Evolutionary conservation across 2,329 filamentous ascomycete genomes (phyloP), one percentile per base, ranked within the genome.

Genomic region (Alternaria novae-zelandiae): DNA sequence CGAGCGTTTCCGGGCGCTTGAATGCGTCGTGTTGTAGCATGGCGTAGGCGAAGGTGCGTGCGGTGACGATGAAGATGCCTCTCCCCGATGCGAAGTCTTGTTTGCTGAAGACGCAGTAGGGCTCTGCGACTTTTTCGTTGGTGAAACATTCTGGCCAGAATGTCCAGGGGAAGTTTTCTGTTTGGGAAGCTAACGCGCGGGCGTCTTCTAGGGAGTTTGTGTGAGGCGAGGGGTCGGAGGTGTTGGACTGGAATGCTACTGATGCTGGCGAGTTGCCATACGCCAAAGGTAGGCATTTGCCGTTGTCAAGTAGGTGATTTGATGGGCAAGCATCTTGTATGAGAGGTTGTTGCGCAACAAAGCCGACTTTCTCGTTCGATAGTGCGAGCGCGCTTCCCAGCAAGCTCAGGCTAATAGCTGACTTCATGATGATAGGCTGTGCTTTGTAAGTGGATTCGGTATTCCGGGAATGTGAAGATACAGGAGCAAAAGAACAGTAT

Each of bases 141-240:
- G 73, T 66, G 54, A 73, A 78, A 54, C 77, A 78, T 57, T 78
- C 70, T 0, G 77, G 77, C 71, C 72, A 74, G 53, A 72, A 75
- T 0, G 75, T 74, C 77, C 77, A 79, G 3, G 74, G 76, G 43
- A 76, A 77, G 46, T 75, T 55, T 8, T 64, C 53, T 7, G 61
- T 20, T 41, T 68, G 53, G 30, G 70, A 64, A 8, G 74, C 74
- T n/a, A 64, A 41, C 7, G 36, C 51, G 12, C 71, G 68, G 15
- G 74, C 64, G 28, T 77, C 71, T 28, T 75, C 70, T 13, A 77
- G 59, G 3, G 58, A 50, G n/a, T 51, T 46, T 20, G 45, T 58
- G 5, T 59, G 60, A 9, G 15, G 44, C 2, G 55, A 36, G 21
- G 66, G 51, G 3, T 70, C 68, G 4, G 73, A 64, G 8, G 63